Base-by-base conservation (phyloP, 2,329 filamentous ascomycete species). In the Pseudovirgaria hyperparasitica region DNA sequence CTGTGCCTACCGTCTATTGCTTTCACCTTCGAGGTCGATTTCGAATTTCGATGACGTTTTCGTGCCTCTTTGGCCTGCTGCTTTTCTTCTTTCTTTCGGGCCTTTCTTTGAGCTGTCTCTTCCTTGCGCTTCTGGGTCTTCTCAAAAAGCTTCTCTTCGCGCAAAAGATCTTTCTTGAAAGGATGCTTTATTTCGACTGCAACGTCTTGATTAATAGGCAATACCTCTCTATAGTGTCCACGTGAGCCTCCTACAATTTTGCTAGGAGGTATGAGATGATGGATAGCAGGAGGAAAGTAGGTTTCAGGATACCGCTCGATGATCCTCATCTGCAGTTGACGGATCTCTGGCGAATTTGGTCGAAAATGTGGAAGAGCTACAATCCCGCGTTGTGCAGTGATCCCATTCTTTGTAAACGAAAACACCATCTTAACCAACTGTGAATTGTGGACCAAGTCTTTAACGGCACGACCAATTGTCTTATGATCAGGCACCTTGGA, bases 341-440 rank as follows among this genome's bases (percentile, higher is more conserved):
- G 54, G 10, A 72, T 57, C n/a, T 55, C 34, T 3, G 55, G 51
- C 23, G 62, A 57, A 9, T 54, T 50, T 5, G 61, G 45, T 5
- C 54, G 43, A 18, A 71, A 48, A 2, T 62, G 50, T 12, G 61
- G 54, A 25, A 60, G 54, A 8, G 57, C 55, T 16, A 73, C 39
- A 10, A 76, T 58, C 5, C 51, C 55, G 29, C 60, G 66, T n/a
- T 55, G 63, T 11, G 63, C 52, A 39, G 60, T 58, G 4, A 57
- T 40, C 2, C 65, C 65, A 30, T 60, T 59, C 16, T 43, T 50
- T 11, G 60, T 55, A 32, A 67, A 68, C 10, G 55, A 56, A 40
- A 72, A 72, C 2, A 50, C 59, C 23, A 68, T 43, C 33, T 65
- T 63, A 24, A 61, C 64, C 21, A 76, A 45, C 29, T 62, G 65